Percentiles rank a stretch among this genome's conserved stretches.
Evolutionary conservation across 2,329 filamentous ascomycete genomes (phyloP).

Genomic region (Capronia americana): DNA sequence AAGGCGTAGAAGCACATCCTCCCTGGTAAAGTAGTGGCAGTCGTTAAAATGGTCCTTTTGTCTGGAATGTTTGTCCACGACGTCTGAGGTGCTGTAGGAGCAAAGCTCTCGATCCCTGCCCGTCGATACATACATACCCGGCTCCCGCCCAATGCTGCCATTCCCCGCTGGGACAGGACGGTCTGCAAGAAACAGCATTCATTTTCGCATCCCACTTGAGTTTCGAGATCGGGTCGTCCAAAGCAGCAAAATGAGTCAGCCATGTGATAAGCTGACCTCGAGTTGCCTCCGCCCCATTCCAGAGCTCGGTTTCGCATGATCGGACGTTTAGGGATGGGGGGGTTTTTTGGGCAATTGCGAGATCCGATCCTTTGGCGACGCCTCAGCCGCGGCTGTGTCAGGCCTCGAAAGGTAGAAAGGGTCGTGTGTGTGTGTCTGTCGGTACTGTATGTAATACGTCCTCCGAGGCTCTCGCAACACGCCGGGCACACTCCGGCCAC

Average conservation of each 20-base stretch:
- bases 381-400: background rate
- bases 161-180: background rate
- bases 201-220: background rate
- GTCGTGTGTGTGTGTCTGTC: no score
- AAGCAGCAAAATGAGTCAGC: background rate
- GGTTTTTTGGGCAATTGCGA: no score
- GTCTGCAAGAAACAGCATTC: background rate
- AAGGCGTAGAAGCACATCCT: no score
- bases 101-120: background rate
- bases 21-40: no score
- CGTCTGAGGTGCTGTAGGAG: background rate
- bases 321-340: no score
- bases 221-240: background rate
- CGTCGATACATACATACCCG: background rate
- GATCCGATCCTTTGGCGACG: background rate
- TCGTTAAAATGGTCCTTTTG: no score
- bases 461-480: background rate
- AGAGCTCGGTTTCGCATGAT: background rate
- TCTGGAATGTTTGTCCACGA: background rate
- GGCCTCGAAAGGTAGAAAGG: background rate
- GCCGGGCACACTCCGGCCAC: background rate
- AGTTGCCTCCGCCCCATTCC: background rate
- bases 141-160: background rate
- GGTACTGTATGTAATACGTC: background rate
- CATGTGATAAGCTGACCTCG: constrained; percentile 1